Base-by-base conservation (phyloP, 2,329 filamentous ascomycete species). In the Plectosphaerella cucumerina region DNA sequence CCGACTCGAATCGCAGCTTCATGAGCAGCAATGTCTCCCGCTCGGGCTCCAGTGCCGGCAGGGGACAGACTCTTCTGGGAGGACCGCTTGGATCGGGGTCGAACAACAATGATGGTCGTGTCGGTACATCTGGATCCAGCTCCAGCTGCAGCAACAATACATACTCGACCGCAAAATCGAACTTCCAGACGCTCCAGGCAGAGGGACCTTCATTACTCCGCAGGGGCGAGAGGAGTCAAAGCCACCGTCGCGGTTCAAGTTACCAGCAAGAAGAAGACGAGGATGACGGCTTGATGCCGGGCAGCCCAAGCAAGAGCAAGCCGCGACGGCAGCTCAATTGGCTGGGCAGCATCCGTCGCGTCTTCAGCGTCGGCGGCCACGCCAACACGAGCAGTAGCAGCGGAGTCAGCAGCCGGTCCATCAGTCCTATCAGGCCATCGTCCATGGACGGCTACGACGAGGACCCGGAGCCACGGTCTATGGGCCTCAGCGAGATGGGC, bases 321-420 rank as follows among this genome's bases (percentile, higher is more conserved):
- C 70, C 75, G 41, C 68, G 76, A 4, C 70, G 77, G 22, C 53
- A 51, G 15, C 49, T 49, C n/a, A 79, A 78, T 21, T 89, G 86
- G 84, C 71, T 91, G 11, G 86, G 86, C 20, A 88, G 82, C 45
- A 65, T 91, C 18, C 76, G 81, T 17, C 77, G 85, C 35, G 85
- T 85, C 11, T 81, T 89, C 42, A 76, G 69, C 39, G 77, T 77
- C 5, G 64, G 69, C 44, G 65, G 67, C 35, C 44, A 34, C 49
- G 60, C 62, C 31, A 51, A 53, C 51, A 53, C 55, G 9, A 54
- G 50, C 18, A 57, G 57, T 10, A 65, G 62, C 50, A 35, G 48
- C 48, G 44, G 26, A n/a, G 14, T 26, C 11, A 47, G 50, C 17
- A 42, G 39, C 20, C 39, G 39, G n/a, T 42, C 39, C 17, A 43